Percentiles rank a stretch among this genome's conserved stretches.
These are phyloP conservation scores for Aspergillus hancockii DNA, from an alignment of 495 filamentous ascomycete species.

Conservation along the genomic window DNA sequence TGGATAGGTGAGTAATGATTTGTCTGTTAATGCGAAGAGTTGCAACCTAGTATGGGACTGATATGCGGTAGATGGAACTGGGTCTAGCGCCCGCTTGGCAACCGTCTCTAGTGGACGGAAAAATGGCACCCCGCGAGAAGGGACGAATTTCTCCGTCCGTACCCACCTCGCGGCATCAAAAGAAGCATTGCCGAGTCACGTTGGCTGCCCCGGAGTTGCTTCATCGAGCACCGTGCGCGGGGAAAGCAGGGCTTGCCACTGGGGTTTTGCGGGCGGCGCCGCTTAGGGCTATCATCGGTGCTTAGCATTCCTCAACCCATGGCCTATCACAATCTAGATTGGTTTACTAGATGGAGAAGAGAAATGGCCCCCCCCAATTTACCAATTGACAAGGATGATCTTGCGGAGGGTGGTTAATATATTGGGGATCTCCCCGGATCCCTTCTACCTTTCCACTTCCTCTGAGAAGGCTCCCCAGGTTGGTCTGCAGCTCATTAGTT, in stretches of 20 bases:
- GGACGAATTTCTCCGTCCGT: conserved; percentile 13
- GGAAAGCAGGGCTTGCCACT: conserved; percentile 2
- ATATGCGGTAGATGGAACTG: background rate
- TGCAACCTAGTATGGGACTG: too few relatives aligned
- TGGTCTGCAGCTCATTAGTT: background rate
- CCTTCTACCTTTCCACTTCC: background rate
- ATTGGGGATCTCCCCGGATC: background rate
- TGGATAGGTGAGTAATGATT: background rate
- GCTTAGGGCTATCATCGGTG: background rate
- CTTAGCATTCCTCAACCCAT: background rate
- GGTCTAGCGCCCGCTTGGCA: background rate
- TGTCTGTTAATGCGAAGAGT: background rate
- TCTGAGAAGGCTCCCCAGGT: background rate
- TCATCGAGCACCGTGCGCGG: conserved; percentile 3
- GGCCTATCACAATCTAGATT: background rate
- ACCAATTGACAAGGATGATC: background rate
- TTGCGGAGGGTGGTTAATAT: conserved; percentile 3
- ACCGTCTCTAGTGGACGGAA: conserved; percentile 10
- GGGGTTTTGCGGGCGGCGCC: background rate
- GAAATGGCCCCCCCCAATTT: background rate
- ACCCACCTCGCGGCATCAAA: conserved; percentile 4
- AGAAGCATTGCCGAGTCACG: conserved; percentile 14
- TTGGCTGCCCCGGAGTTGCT: conserved; percentile 6
- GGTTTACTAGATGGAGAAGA: conserved; percentile 3
- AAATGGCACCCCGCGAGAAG: conserved; percentile 1